Base-by-base conservation (phyloP, 192 early-diverging fungal genomes). In the Lunasporangiospora selenospora region DNA sequence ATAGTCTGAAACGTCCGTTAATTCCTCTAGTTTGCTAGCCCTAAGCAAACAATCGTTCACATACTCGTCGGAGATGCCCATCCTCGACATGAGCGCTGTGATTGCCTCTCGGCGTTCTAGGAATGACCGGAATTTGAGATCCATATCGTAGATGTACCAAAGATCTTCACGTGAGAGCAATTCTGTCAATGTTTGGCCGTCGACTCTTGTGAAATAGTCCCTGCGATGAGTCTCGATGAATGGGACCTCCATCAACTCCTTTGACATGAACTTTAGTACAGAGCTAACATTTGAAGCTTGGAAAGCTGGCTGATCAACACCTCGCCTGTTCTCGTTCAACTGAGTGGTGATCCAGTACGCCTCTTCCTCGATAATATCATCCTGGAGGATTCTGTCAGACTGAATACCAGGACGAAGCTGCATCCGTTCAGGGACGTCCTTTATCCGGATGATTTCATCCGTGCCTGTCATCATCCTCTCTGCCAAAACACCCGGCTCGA, bases 361-460 rank as follows among this genome's bases (percentile, higher is more conserved):
- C 70, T 89, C 88, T 53, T 88, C 84, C 41, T 86, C 81, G 6
- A 90, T 78, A 46, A 91, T 84, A 27, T 87, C 81, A 21, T 84
- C 82, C 1, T 73, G 82, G 29, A 89, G 65, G 27, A 56, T 47
- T 29, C 65, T 21, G 31, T 75, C 65, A 3, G 58, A 54, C 23
- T 58, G 44, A 33, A 83, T 53, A 10, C 79, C 82, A 24, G 73
- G 76, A 6, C 88, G 86, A 76, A 94, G 82, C 59, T 95, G 94
- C 70, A 96, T 86, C 45, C 97, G 88, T 67, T 99, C 97, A 10
- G 97, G 97, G 0, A 99, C 79, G 56, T 99, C 95, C 24, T 82
- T 82, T 4, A 87, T 67, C 27, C 94, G 89, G 61, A 99, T 97
- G 4, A 85, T 80, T 65, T 98, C 93, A 64, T 99, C 97, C 46